phyloP scores from a whole-genome alignment of 2,329 filamentous ascomycete species.

The Rutstroemia sp. region DNA sequence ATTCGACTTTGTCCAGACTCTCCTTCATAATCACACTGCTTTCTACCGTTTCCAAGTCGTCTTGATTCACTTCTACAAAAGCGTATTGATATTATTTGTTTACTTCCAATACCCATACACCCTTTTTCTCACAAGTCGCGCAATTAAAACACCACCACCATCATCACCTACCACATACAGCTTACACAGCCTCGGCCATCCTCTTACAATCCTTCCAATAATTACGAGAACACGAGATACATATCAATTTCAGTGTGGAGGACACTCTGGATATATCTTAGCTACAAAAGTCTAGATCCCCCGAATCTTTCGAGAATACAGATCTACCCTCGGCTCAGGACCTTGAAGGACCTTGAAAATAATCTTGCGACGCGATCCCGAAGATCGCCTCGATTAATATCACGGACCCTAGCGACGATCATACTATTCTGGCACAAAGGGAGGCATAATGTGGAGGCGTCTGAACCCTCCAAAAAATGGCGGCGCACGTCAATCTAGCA shows the following conservation, averaged over 20 bases:
- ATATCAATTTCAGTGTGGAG: neutral
- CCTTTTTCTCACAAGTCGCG: neutral
- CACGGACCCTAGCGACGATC: conserved; percentile 15
- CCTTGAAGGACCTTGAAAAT: neutral
- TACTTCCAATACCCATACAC: neutral
- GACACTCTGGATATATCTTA: neutral
- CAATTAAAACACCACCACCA: neutral
- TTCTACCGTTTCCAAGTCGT: too few species aligned
- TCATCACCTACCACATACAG: neutral
- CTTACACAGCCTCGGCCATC: conserved; percentile 6
- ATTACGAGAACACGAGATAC: conserved; percentile 11
- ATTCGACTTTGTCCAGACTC: too few species aligned
- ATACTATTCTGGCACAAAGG: conserved; percentile 13
- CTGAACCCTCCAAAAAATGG: conserved; percentile 31
- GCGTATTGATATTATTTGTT: too few species aligned
- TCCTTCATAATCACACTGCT: too few species aligned
- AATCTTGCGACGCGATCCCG: neutral
- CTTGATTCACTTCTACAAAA: too few species aligned
- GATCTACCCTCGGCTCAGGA: neutral
- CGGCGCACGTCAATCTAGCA: conserved; percentile 30
- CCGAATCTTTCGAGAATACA: neutral
- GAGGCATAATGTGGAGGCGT: conserved; percentile 46
- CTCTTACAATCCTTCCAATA: conserved; percentile 4
- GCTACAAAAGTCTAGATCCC: neutral
- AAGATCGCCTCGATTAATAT: neutral